A percentile compares a stretch with the other conserved stretches of the same genome.
phyloP scores from a whole-genome alignment of 192 early-diverging fungal genomes.

The Funneliformis geosporum region DNA sequence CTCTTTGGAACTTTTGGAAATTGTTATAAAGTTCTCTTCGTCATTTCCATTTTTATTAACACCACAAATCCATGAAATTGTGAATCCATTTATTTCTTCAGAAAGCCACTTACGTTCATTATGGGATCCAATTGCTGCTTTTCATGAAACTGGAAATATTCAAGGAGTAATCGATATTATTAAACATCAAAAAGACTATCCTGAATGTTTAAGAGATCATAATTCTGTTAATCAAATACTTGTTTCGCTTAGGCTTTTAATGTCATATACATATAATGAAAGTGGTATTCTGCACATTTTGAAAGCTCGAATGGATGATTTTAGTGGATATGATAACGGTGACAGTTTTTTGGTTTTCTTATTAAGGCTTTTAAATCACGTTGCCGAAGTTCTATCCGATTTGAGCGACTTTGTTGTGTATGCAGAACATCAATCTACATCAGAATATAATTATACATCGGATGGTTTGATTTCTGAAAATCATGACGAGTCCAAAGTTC shows the following conservation, averaged over 20 bases:
- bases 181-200: constrained; percentile 36
- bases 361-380: constrained; percentile 28
- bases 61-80: constrained; percentile 12
- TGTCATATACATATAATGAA: constrained; percentile 32
- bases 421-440: constrained; percentile 22
- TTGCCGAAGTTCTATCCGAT: constrained; percentile 31
- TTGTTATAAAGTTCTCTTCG: constrained; percentile 29
- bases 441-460: neutral
- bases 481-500: neutral
- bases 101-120: constrained; percentile 29
- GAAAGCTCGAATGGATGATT: constrained; percentile 32
- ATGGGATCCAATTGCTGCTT: constrained; percentile 29
- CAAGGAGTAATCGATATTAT: constrained; percentile 34
- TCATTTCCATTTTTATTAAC: constrained; percentile 22
- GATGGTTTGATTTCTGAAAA: neutral
- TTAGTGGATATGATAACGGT: constrained; percentile 34
- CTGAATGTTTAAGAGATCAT: constrained; percentile 34
- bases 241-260: constrained; percentile 21
- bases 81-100: neutral
- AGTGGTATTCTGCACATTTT: constrained; percentile 31
- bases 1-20: constrained; percentile 33
- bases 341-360: constrained; percentile 33
- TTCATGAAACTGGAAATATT: constrained; percentile 29
- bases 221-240: constrained; percentile 30
- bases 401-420: constrained; percentile 31